Conservation (phyloP, 2,329 filamentous ascomycete genomes). For the Bertia moriformis region DNA sequence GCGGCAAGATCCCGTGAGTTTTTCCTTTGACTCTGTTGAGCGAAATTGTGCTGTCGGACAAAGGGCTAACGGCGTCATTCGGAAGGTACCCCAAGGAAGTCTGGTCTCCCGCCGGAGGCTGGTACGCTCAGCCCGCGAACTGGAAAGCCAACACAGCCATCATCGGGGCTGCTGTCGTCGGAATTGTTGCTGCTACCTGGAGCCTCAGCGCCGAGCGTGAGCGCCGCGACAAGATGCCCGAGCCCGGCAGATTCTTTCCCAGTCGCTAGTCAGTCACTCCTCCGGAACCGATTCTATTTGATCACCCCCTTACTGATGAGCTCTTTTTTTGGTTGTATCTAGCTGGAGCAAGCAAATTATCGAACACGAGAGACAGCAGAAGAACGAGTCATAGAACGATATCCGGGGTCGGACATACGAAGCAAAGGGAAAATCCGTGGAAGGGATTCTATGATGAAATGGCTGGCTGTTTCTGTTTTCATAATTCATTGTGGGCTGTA, state of each 20-base stretch:
- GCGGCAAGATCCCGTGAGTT: conserved; percentile 1
- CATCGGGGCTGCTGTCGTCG: conserved; percentile 52
- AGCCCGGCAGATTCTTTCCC: conserved; percentile 64
- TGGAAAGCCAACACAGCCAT: conserved; percentile 86
- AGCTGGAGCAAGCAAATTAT: conserved; percentile 1
- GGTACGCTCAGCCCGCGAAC: conserved; percentile 89
- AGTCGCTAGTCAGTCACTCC: conserved; percentile 68
- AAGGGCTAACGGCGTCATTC: conserved; percentile 6
- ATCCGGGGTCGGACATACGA: not conserved
- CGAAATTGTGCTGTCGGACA: not conserved
- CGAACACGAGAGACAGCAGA: not conserved
- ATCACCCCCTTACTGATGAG: not conserved
- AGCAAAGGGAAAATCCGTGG: too few species aligned
- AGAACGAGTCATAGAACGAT: not conserved
- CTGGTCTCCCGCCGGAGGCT: conserved; percentile 96
- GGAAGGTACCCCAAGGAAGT: conserved; percentile 94
- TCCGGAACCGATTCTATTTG: too few species aligned
- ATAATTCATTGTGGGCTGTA: not conserved
- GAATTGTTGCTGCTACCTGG: conserved; percentile 55
- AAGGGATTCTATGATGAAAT: not conserved
- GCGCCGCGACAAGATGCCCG: conserved; percentile 60
- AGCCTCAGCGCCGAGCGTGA: conserved; percentile 63
- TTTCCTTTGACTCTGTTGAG: not conserved
- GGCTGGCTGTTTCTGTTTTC: not conserved
- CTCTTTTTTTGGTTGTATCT: not conserved